Percentiles rank a stretch among this genome's conserved stretches.
Conservation (phyloP, 306 rosid genomes). For the Vigna mungo region DNA sequence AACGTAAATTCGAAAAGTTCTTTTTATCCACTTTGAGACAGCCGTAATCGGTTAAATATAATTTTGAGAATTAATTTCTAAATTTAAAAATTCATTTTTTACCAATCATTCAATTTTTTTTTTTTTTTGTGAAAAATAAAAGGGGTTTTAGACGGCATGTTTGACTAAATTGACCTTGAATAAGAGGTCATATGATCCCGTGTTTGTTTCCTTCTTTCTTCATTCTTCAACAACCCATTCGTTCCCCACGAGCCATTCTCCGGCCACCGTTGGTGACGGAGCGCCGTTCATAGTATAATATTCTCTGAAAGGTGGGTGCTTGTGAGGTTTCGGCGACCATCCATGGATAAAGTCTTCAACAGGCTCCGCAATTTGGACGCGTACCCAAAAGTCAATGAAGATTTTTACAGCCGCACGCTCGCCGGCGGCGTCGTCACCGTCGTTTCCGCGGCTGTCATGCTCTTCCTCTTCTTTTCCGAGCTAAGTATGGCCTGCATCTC, state of each 20-base stretch:
- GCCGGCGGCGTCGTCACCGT: constrained; percentile 91
- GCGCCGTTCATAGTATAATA: constrained; percentile 5
- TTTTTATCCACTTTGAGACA: constrained; percentile 2
- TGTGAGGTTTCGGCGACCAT: constrained; percentile 39
- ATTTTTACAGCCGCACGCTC: constrained; percentile 82
- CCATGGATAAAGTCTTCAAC: constrained; percentile 66
- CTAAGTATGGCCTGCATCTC: constrained; percentile 61
- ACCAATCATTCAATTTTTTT: not conserved
- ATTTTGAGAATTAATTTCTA: constrained; percentile 16
- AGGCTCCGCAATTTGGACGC: constrained; percentile 94
- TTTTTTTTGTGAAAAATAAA: not conserved
- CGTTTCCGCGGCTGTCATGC: constrained; percentile 70
- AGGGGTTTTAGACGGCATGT: constrained; percentile 41
- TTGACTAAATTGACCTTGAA: constrained; percentile 52
- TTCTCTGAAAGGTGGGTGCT: constrained; percentile 30
- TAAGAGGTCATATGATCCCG: not conserved
- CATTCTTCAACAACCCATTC: constrained; percentile 46
- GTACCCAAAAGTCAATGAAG: constrained; percentile 94
- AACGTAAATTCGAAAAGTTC: not conserved
- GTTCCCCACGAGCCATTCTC: constrained; percentile 33
- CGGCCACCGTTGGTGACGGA: constrained; percentile 52
- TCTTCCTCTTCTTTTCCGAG: constrained; percentile 85
- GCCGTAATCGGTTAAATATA: constrained; percentile 9
- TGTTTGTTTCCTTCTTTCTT: constrained; percentile 36
- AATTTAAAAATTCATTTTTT: constrained; percentile 29